Evolutionary conservation across 2,329 filamentous ascomycete genomes (phyloP), one percentile per base, ranked within the genome.

Genomic region (Exutisphaerella laricina): DNA sequence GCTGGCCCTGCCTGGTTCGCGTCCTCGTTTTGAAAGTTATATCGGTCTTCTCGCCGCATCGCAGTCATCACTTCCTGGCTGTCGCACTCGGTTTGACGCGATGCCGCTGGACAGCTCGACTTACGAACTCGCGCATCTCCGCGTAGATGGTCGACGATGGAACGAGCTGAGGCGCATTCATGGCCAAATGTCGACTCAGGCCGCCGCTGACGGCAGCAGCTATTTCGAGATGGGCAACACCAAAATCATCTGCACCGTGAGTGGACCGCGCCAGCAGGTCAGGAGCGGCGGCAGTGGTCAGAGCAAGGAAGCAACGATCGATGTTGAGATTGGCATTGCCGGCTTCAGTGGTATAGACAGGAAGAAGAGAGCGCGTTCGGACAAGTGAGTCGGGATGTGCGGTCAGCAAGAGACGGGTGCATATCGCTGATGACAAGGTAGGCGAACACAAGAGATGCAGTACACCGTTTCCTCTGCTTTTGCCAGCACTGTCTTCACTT

Each of bases 181-280:
- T 61, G 90, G 85, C 35, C 86, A 94, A 67, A 88, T 98, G 61
- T 85, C 84, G 49, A 96, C 88, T 1, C 92, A 96, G 67, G 84
- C 89, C 48, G 84, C 89, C 37, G 88, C 89, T 42, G 92, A 97
- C 58, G 92, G 92, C 25, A 94, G 86, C 32, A 87, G 84, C 49
- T 95, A 95, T 67, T 80, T 97, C 46, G 88, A 95, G 64, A 94
- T 94, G 83, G 92, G 92, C 58, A 94, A 97, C 69, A 98, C 92
- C 16, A 92, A 95, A 63, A 84, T 98, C 56, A 86, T 97, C 68
- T 96, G 90, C 68, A 88, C 89, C 17, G 82, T 98, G 35, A 80
- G 82, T 1, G 92, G 92, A 0, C 92, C 92, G 0, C 80, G 78
- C 26, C 92, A 98, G 67, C 75, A 76, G 37, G 67, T 75, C 54